Evolutionary conservation across 1,284 basidiomycete species (phyloP), one percentile per base, ranked within the genome.

Genomic region (Blastosporella zonata): DNA sequence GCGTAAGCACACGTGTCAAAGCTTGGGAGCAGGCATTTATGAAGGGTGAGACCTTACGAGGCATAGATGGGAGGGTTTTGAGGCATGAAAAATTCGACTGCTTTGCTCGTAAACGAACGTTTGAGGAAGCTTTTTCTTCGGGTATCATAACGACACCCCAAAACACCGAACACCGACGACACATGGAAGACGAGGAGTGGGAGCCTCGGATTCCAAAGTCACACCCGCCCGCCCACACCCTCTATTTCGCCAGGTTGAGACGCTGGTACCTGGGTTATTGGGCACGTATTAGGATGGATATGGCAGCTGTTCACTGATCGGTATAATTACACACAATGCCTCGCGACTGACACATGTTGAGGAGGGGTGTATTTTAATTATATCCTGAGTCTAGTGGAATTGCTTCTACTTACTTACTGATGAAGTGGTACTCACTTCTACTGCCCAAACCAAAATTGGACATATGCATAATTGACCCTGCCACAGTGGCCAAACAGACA

Each of bases 371-470:
- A n/a, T n/a, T n/a, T n/a, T n/a, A n/a, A n/a, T n/a, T n/a, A n/a
- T n/a, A n/a, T n/a, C n/a, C 43, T 63, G 62, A 59, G 60, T 63
- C 36, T 44, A 47, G 41, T 21, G 27, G 33, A 4, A n/a, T 17
- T 34, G 6, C n/a, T 34, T 34, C 15, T 2, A 18, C 17, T 5
- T 6, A 34, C 5, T 13, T 15, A 34, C 15, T 34, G 33, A 34
- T 15, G 15, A 17, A 27, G 33, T 43, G 45, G 50, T 51, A 69
- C 68, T 60, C 66, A 49, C 62, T 71, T 58, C 60, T 73, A 47
- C 56, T 73, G 55, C 71, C 70, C 55, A 68, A 63, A 60, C 70
- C 70, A 23, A 67, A 68, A 59, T 64, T 71, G 65, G 67, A 62
- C 42, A 40, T n/a, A n/a, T n/a, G n/a, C n/a, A n/a, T 59, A 50